Evolutionary conservation across 2,329 filamentous ascomycete species (phyloP).

Genomic region (Botrytis paeoniae): DNA sequence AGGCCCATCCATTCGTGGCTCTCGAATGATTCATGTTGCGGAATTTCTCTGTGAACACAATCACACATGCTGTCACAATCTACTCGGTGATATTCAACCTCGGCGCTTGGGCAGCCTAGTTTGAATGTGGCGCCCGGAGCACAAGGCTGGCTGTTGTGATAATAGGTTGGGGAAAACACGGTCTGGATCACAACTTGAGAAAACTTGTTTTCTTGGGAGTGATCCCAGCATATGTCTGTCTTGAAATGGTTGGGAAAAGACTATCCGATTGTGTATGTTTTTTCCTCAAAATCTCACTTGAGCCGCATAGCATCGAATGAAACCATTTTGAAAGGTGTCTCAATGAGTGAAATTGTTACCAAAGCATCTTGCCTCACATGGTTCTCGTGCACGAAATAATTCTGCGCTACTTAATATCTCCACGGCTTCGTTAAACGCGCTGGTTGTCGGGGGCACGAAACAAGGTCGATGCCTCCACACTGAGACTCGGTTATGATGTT

Average conservation of each 20-base stretch:
- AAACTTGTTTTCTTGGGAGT: neutral
- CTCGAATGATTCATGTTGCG: neutral
- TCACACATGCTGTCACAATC: neutral
- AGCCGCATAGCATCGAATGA: neutral
- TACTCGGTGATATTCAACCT: neutral
- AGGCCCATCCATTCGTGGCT: neutral
- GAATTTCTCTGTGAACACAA: neutral
- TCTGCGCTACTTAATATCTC: neutral
- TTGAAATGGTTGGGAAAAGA: neutral
- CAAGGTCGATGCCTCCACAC: neutral
- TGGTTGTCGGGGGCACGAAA: neutral
- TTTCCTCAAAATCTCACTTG: neutral
- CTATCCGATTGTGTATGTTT: neutral
- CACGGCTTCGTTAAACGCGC: neutral
- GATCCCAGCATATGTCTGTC: neutral
- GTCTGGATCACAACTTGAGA: neutral
- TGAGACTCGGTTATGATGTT: neutral
- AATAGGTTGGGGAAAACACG: neutral
- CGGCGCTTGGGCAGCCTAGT: conserved; percentile 3
- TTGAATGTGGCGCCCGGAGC: neutral
- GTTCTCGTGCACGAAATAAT: neutral
- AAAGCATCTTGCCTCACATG: neutral
- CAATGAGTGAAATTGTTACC: neutral
- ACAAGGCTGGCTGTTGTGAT: conserved; percentile 12
- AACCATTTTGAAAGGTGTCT: neutral